Base-by-base conservation (phyloP, 257 asterid species). In the Jacaranda copaia region DNA sequence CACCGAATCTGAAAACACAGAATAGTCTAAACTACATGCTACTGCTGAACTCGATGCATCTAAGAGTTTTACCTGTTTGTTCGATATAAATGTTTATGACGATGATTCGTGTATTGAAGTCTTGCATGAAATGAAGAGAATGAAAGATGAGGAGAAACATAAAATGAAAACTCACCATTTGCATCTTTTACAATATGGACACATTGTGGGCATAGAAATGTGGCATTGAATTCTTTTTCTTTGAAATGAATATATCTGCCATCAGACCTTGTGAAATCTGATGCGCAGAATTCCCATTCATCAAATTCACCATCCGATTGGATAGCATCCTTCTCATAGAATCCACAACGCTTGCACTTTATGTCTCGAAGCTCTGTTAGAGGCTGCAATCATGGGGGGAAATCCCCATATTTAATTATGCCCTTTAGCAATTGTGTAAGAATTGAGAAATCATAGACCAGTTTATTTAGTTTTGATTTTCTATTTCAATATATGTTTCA, bases 261-360 rank as follows among this genome's bases (percentile, higher is more conserved):
- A 75, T 87, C 85, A 56, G 88, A 43, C 63, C 64, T 65, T 12
- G 81, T 80, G 88, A 93, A 93, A 83, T 89, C 96, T 63, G 93
- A 86, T 4, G 93, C 87, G 78, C 97, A 93, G 16, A 92, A 74
- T 82, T 93, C 98, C 97, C 98, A 93, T 75, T 93, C 97, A 52
- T 90, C 96, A 66, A 90, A 87, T 60, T 84, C 83, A 69, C 85
- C 91, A 2, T 85, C 90, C 52, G 92, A 45, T 67, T 68, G 83
- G 64, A 93, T 39, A n/a, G 87, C 63, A 81, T 90, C 96, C 75
- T 85, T 74, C 85, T 91, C 98, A 59, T 90, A 93, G 72, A 93
- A 20, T 62, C 98, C 97, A 71, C 98, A 93, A 1, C 97, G 89
- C 79, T 90, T 92, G 86, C 98, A 93, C 83, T 92, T 92, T 60